Base-by-base conservation (phyloP, 129 eudicot species). In the Sambucus nigra region DNA sequence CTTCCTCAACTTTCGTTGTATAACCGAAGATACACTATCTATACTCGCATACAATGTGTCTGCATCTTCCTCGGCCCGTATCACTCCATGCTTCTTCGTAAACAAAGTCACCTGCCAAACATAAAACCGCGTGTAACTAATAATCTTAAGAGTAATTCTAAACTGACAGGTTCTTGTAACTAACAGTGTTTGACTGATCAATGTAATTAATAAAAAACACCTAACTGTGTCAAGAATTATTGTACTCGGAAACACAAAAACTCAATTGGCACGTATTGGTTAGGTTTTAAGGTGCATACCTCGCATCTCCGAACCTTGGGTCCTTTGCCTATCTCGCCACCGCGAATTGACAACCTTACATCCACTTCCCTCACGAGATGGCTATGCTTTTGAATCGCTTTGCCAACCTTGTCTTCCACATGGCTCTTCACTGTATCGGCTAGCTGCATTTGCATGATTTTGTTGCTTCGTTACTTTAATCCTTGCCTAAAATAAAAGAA, bases 321-420 rank as follows among this genome's bases (percentile, higher is more conserved):
- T 51, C 98, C 98, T 85, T 79, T 89, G 32, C 95, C 95, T 26
- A 83, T 42, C 40, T 84, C 95, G 12, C 95, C 95, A 21, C 95
- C 98, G 4, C 95, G 75, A 46, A 66, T 80, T 20, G 95, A 89
- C 57, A 89, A 57, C 51, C 95, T 59, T 31, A 89, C 98, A 69
- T 89, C 95, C 0, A 89, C 95, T 72, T 81, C 95, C 69, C 98
- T 74, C 4, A 81, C 98, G 45, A 89, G 73, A 46, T 89, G 88
- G 75, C 95, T 81, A 48, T 89, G 95, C 70, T 89, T 84, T 65
- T 77, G 84, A 38, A 85, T 78, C 2, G 95, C 94, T 61, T 65
- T 89, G 2, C 95, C 98, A 21, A 89, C 68, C 69, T 85, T 89
- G 55, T 89, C 94, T 72, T 89, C 98, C 42, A 89, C 95, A 70